phyloP scores from a whole-genome alignment of 306 rosid species.

The Fragaria iinumae region DNA sequence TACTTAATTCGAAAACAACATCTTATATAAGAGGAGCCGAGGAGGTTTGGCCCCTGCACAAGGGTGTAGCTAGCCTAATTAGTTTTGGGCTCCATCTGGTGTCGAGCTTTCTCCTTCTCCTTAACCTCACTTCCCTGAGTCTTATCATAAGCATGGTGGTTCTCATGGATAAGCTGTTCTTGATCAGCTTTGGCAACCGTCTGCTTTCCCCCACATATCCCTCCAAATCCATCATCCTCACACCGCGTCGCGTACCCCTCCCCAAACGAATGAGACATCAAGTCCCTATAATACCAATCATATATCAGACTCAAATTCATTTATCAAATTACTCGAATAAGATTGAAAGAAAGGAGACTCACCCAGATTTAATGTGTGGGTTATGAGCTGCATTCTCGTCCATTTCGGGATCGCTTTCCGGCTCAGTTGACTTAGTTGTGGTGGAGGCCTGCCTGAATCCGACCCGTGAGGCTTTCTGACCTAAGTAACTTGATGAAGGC shows the following conservation, averaged over 20 bases:
- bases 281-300: slow-evolving; percentile 30
- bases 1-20: background rate
- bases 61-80: background rate
- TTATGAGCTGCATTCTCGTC: slow-evolving; percentile 29
- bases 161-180: slow-evolving; percentile 47
- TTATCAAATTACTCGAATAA: background rate
- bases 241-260: slow-evolving; percentile 61
- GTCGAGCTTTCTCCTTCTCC: slow-evolving; percentile 72
- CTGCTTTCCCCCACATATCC: slow-evolving; percentile 31
- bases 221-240: slow-evolving; percentile 81
- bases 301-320: background rate
- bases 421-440: background rate
- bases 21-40: background rate
- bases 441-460: background rate
- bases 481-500: background rate
- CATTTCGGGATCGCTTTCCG: slow-evolving; percentile 25
- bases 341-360: background rate
- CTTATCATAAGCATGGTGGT: slow-evolving; percentile 81
- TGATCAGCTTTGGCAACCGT: background rate
- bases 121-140: slow-evolving; percentile 89
- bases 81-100: slow-evolving; percentile 32
- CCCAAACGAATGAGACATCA: slow-evolving; percentile 66
- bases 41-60: background rate
- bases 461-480: background rate
- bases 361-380: slow-evolving; percentile 38